These are phyloP conservation scores for Mortierella sp. DNA, from an alignment of 371 early-diverging fungal genomes.

Conservation along the genomic window DNA sequence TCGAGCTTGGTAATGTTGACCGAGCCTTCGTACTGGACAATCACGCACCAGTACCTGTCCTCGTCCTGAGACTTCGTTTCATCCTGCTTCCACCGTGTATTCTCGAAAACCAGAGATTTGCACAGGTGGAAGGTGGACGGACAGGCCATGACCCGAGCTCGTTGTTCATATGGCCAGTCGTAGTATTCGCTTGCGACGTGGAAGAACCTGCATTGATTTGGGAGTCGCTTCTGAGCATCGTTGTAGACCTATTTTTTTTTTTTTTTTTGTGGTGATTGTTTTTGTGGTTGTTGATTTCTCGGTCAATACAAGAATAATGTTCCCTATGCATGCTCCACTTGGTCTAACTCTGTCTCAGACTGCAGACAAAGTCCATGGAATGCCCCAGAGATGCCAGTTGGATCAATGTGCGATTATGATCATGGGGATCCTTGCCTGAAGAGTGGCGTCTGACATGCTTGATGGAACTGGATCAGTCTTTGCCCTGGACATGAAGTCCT, in stretches of 20 bases:
- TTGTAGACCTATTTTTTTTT: constrained; percentile 26
- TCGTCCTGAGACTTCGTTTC: constrained; percentile 24
- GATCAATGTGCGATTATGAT: too few species aligned
- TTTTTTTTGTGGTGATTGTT: neutral
- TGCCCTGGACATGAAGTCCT: constrained; percentile 32
- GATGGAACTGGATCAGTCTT: constrained; percentile 23
- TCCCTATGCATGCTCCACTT: too few species aligned
- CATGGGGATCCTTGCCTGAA: constrained; percentile 46
- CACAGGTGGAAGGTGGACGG: constrained; percentile 74
- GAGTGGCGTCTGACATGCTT: constrained; percentile 28
- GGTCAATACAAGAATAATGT: too few species aligned
- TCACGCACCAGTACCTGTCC: constrained; percentile 53
- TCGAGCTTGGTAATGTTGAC: constrained; percentile 66
- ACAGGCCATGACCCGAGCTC: constrained; percentile 63
- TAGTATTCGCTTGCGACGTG: constrained; percentile 67
- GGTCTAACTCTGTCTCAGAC: too few species aligned
- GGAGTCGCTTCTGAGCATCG: constrained; percentile 36
- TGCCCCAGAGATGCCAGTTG: too few species aligned
- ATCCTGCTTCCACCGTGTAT: constrained; percentile 64
- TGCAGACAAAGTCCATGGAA: too few species aligned
- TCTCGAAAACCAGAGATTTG: constrained; percentile 77
- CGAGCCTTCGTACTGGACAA: constrained; percentile 71
- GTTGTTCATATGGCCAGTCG: constrained; percentile 64
- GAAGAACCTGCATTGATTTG: constrained; percentile 54
- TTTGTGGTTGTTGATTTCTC: neutral